Conservation (phyloP, 805 yeast genomes). For the Ogataea angusta region DNA sequence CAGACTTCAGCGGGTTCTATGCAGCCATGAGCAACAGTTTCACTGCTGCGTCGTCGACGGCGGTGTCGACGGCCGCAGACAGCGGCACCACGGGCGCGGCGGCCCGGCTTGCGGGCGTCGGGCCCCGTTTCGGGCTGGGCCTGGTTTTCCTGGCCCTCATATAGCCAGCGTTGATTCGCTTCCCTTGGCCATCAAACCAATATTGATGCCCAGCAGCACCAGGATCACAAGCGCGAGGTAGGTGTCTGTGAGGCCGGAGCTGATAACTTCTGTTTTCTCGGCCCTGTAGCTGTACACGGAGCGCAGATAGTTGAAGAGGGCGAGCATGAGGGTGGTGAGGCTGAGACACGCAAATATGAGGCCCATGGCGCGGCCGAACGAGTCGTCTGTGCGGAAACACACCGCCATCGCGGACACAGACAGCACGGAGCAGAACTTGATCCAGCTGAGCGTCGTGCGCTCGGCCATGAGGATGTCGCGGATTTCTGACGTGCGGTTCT, state of each 20-base stretch:
- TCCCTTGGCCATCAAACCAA: slow-evolving; percentile 25
- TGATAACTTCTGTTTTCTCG: slow-evolving; percentile 39
- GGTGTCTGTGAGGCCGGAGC: slow-evolving; percentile 33
- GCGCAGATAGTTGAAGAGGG: slow-evolving; percentile 40
- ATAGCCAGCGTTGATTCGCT: slow-evolving; percentile 4
- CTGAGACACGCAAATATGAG: slow-evolving; percentile 36
- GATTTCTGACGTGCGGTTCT: slow-evolving; percentile 46
- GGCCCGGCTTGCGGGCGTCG: background rate
- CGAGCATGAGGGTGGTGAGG: slow-evolving; percentile 35
- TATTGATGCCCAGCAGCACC: slow-evolving; percentile 36
- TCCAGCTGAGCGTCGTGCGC: slow-evolving; percentile 48
- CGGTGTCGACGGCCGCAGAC: background rate
- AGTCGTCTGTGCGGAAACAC: slow-evolving; percentile 41
- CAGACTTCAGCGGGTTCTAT: slow-evolving; percentile 7
- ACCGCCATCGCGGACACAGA: slow-evolving; percentile 47
- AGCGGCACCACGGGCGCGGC: slow-evolving; percentile 1
- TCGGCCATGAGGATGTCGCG: slow-evolving; percentile 54
- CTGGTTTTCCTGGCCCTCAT: slow-evolving; percentile 3
- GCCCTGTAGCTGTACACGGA: slow-evolving; percentile 44
- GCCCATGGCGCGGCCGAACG: slow-evolving; percentile 6
- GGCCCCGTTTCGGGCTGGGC: background rate
- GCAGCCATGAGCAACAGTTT: slow-evolving; percentile 4
- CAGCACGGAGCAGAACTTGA: slow-evolving; percentile 43
- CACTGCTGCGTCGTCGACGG: slow-evolving; percentile 1
- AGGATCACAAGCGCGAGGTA: slow-evolving; percentile 34